phyloP scores from a whole-genome alignment of 345 rosid species.

The Salix exigua region DNA sequence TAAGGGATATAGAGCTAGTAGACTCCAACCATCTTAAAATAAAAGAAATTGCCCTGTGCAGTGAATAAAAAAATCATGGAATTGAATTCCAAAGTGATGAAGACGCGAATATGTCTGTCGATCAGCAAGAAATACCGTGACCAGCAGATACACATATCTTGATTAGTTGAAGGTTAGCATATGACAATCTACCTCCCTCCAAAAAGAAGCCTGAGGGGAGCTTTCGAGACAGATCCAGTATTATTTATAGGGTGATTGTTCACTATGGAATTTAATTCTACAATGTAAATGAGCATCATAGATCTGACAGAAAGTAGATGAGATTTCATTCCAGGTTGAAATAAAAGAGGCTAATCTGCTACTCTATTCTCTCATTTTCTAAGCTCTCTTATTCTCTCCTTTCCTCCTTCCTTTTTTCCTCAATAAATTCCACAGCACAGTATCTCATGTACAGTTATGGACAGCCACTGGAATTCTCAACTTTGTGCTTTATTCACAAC shows the following conservation, averaged over 20 bases:
- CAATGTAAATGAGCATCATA: background rate
- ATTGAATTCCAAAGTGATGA: background rate
- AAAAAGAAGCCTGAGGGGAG: background rate
- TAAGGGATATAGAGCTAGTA: background rate
- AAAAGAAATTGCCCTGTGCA: background rate
- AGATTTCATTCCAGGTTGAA: background rate
- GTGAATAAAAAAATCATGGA: background rate
- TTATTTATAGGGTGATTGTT: background rate
- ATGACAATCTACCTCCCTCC: background rate
- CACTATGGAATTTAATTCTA: background rate
- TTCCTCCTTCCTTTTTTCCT: background rate
- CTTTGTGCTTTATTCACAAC: background rate
- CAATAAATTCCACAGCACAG: background rate
- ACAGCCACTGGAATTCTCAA: background rate
- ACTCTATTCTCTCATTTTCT: background rate
- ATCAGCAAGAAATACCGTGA: background rate
- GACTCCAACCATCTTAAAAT: background rate
- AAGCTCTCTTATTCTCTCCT: background rate
- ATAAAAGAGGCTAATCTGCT: background rate
- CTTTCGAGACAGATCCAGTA: background rate
- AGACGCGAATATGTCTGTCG: background rate
- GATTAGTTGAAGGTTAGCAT: background rate
- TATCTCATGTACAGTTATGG: background rate
- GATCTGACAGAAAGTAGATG: background rate
- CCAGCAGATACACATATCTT: background rate